phyloP scores from a whole-genome alignment of 2,329 filamentous ascomycete genomes.

The Diaporthe batatas region DNA sequence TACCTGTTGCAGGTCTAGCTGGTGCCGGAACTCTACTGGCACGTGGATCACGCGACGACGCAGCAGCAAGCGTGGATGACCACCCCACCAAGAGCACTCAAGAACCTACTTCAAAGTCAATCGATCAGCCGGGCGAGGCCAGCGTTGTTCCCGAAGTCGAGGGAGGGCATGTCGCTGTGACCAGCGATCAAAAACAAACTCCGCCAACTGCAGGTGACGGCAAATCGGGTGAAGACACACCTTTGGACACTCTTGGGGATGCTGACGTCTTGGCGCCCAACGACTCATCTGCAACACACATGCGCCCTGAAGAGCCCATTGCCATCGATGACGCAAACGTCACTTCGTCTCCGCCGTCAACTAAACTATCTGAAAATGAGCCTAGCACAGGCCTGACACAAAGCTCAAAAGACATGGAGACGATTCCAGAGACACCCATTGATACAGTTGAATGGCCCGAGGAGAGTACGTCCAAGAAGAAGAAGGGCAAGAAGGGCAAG shows the following conservation, averaged over 20 bases:
- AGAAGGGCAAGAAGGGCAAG: constrained; percentile 52
- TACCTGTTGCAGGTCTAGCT: constrained; percentile 43
- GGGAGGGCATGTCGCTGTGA: constrained; percentile 32
- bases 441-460: constrained; percentile 48
- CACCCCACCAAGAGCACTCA: background rate
- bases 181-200: background rate
- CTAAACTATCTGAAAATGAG: background rate
- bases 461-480: constrained; percentile 47
- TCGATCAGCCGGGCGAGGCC: background rate
- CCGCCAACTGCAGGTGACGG: constrained; percentile 2
- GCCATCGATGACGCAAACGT: background rate
- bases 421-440: constrained; percentile 39
- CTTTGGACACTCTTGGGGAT: constrained; percentile 44
- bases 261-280: constrained; percentile 47
- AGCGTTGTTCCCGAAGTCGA: background rate
- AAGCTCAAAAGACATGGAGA: constrained; percentile 42
- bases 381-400: constrained; percentile 41
- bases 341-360: background rate
- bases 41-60: constrained; percentile 40
- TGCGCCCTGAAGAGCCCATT: constrained; percentile 4
- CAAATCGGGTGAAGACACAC: constrained; percentile 49
- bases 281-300: constrained; percentile 43
- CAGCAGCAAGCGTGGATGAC: background rate
- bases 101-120: background rate
- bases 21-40: constrained; percentile 46